A percentile compares a stretch with the other conserved stretches of the same genome.
These are phyloP conservation scores for Talaromyces sp. DNA, from an alignment of 2,329 filamentous ascomycete genomes.

Conservation along the genomic window DNA sequence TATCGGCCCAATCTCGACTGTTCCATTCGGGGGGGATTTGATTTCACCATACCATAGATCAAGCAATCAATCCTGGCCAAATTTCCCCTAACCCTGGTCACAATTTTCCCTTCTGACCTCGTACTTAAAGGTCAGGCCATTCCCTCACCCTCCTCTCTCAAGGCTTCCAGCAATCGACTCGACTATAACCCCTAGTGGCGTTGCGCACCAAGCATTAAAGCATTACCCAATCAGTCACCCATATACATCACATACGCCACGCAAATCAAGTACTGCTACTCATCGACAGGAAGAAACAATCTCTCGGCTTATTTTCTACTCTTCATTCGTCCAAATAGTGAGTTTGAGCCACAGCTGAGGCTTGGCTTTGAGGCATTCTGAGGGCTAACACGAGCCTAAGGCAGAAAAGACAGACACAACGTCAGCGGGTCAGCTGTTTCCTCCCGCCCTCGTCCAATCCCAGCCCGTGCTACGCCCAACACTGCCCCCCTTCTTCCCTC, in stretches of 20 bases:
- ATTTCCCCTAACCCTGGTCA: background rate
- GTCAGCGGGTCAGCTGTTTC: conserved; percentile 11
- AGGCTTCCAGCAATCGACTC: background rate
- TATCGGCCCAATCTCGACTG: background rate
- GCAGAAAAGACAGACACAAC: conserved; percentile 2
- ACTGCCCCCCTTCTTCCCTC: conserved; percentile 10
- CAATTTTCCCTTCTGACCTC: background rate
- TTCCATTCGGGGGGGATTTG: background rate
- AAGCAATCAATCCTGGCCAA: background rate
- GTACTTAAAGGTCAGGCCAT: background rate
- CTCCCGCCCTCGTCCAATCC: conserved; percentile 1
- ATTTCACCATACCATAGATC: background rate
- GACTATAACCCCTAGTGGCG: background rate
- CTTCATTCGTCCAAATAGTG: background rate
- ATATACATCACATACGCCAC: too few species aligned
- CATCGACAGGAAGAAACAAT: background rate
- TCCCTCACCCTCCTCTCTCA: background rate
- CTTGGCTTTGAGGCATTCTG: conserved; percentile 6
- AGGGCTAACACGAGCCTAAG: background rate
- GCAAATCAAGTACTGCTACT: background rate
- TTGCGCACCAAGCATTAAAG: background rate
- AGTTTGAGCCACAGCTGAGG: conserved; percentile 8
- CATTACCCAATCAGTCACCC: background rate
- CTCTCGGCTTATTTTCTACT: background rate
- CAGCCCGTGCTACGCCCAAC: background rate